Conservation (phyloP, 2,329 filamentous ascomycete species). For the Hymenoscyphus albidus region DNA sequence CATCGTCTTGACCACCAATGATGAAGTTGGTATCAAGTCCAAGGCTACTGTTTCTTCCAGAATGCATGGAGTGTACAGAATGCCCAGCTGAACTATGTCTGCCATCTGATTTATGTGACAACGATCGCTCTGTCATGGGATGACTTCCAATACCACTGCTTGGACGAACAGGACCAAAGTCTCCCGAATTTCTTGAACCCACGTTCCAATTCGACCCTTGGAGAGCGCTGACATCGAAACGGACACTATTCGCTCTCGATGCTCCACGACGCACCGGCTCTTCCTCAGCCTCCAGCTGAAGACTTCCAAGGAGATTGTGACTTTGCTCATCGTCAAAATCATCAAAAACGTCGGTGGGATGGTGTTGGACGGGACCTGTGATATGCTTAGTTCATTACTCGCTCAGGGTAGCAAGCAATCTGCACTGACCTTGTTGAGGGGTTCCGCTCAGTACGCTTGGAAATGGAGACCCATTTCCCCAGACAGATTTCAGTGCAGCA, state of each 20-base stretch:
- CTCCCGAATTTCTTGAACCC: slow-evolving; percentile 74
- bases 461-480: slow-evolving; percentile 88
- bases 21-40: slow-evolving; percentile 73
- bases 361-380: slow-evolving; percentile 73
- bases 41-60: slow-evolving; percentile 81
- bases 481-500: slow-evolving; percentile 75
- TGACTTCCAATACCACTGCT: slow-evolving; percentile 75
- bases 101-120: slow-evolving; percentile 94
- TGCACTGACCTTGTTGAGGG: slow-evolving; percentile 75
- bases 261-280: slow-evolving; percentile 80
- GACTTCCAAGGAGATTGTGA: slow-evolving; percentile 71
- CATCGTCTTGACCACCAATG: slow-evolving; percentile 58
- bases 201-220: slow-evolving; percentile 85
- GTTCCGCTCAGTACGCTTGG: slow-evolving; percentile 79
- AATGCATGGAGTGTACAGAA: slow-evolving; percentile 67
- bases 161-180: slow-evolving; percentile 73
- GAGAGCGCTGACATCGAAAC: slow-evolving; percentile 93
- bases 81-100: slow-evolving; percentile 90
- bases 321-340: slow-evolving; percentile 82
- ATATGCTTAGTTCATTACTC: slow-evolving; percentile 19
- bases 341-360: slow-evolving; percentile 80
- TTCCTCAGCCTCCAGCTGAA: slow-evolving; percentile 84
- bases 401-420: slow-evolving; percentile 6
- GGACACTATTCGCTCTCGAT: slow-evolving; percentile 92
- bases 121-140: slow-evolving; percentile 81